Evolutionary conservation across 2,329 filamentous ascomycete genomes (phyloP).

Genomic region (Microdochium nivale): DNA sequence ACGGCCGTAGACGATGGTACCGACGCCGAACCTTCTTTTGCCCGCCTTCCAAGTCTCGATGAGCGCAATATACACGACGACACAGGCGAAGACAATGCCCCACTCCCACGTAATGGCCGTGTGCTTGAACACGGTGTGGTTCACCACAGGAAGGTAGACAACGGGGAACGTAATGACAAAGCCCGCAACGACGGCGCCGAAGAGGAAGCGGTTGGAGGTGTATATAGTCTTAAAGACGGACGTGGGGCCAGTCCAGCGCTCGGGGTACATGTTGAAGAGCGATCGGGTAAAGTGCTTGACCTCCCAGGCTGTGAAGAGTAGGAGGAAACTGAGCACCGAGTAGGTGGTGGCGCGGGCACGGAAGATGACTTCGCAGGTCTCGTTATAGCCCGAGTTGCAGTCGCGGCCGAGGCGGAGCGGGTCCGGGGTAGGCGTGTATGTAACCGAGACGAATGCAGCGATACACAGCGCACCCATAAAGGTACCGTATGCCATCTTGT

Average conservation of each 20-base stretch:
- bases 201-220: constrained; percentile 55
- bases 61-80: constrained; percentile 51
- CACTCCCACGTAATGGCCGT: constrained; percentile 62
- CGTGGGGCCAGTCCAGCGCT: constrained; percentile 36
- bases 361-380: constrained; percentile 48
- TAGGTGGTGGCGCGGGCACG: constrained; percentile 61
- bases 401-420: constrained; percentile 38
- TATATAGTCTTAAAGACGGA: constrained; percentile 54
- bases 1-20: neutral
- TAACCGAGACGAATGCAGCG: constrained; percentile 49
- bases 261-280: constrained; percentile 58
- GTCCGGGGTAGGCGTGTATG: constrained; percentile 27
- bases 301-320: constrained; percentile 65
- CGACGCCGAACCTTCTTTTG: constrained; percentile 41
- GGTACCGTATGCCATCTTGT: constrained; percentile 58
- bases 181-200: constrained; percentile 53
- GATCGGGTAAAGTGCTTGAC: constrained; percentile 63
- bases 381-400: constrained; percentile 48
- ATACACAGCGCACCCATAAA: constrained; percentile 57
- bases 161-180: constrained; percentile 53
- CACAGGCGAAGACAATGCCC: constrained; percentile 54
- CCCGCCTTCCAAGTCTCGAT: constrained; percentile 62
- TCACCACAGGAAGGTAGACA: constrained; percentile 60
- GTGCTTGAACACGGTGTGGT: constrained; percentile 61
- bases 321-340: constrained; percentile 58